Base-by-base conservation (phyloP, 2,329 filamentous ascomycete genomes). In the Zasmidium angulare region DNA sequence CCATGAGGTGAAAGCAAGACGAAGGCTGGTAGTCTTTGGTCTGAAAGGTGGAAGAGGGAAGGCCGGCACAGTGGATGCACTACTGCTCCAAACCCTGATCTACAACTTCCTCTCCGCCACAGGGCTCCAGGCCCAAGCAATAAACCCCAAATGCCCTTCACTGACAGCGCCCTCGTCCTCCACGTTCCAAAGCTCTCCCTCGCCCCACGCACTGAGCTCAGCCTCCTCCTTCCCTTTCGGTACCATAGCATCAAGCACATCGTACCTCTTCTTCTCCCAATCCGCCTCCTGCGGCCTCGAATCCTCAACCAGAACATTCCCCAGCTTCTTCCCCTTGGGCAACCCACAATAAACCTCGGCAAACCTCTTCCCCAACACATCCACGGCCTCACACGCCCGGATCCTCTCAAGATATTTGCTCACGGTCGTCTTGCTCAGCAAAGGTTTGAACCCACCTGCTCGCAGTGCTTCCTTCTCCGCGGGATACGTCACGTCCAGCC, bases 51-150 rank as follows among this genome's bases (percentile, higher is more conserved):
- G n/a, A n/a, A n/a, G n/a, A n/a, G n/a, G n/a, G n/a, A n/a, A n/a
- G n/a, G n/a, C n/a, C n/a, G n/a, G n/a, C n/a, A n/a, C n/a, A n/a
- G n/a, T n/a, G n/a, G n/a, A n/a, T n/a, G n/a, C n/a, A n/a, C n/a
- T n/a, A n/a, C n/a, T n/a, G n/a, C n/a, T n/a, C n/a, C n/a, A n/a
- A n/a, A n/a, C n/a, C n/a, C n/a, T n/a, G n/a, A n/a, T n/a, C n/a
- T n/a, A 36, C 49, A 69, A 46, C 56, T 64, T 66, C 54, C 57
- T 63, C 53, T 71, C 69, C 46, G 59, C 56, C 46, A 68, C 56
- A 14, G 69, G 69, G 61, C 68, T 71, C 69, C 69, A 72, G 3
- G 62, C 69, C 69, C 68, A 72, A 11, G 69, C 68, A 43, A 72
- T 64, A 40, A 70, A 50, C 23, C 63, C 53, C 22, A 70, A 36